Evolutionary conservation across 2,329 filamentous ascomycete species (phyloP), one percentile per base, ranked within the genome.

Genomic region (Plectosphaerella plurivora): DNA sequence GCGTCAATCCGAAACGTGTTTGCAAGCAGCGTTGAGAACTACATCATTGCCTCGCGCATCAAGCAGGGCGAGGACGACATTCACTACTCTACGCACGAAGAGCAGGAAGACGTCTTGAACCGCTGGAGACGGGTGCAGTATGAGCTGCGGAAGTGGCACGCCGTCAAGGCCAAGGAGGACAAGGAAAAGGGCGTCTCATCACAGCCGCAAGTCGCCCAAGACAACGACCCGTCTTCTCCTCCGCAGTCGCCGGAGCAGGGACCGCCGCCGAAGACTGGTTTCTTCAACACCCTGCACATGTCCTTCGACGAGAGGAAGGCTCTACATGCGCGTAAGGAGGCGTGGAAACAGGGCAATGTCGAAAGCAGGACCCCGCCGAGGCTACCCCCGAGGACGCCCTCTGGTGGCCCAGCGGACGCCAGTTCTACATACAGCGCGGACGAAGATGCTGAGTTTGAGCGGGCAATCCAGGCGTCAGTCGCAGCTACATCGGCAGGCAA

Each of bases 21-120:
- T 59, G 83, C 86, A 22, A 83, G 79, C 45, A 89, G 83, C 56
- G 83, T 90, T 16, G 77, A 89, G 47, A 91, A 89, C 59, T 93
- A 93, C 64, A 89, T 95, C 57, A 82, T 91, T 45, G 82, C 88
- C 1, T 88, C 89, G 3, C 79, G 90, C 45, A 88, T 89, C 47
- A 77, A 84, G 1, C 88, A 95, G 65, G 90, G 91, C 1, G 83
- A 83, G 55, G 81, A 85, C 44, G 88, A 92, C 49, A 77, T 83
- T 58, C 70, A 73, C 15, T 63, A 64, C 1, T 73, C 83, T 1
- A 79, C 76, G 0, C 63, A 65, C 0, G 78, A 81, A 54, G 87
- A 93, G 67, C 77, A 79, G 39, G 72, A 74, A 2, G 82, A 86
- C 51, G 82, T 93, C 18, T 65, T 92, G 37, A 68, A 71, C 39